Evolutionary conservation across 139 green algal genomes (phyloP).

Genomic region (Asterochloris erici): DNA sequence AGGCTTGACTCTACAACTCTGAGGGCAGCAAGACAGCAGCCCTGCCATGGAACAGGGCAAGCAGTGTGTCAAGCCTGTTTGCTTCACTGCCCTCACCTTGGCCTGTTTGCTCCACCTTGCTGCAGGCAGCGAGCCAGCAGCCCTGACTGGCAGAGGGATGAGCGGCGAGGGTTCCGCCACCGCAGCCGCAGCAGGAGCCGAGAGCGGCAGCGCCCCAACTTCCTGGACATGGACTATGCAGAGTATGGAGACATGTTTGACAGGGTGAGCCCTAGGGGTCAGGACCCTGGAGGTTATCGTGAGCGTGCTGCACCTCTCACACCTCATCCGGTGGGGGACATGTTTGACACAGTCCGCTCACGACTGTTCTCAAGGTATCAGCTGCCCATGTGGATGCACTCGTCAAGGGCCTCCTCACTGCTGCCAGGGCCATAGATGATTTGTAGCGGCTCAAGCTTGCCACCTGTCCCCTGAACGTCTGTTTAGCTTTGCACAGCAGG

Average conservation of each 20-base stretch:
- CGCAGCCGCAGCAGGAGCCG: conserved; percentile 19
- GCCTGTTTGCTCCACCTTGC: not conserved
- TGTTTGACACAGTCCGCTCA: not conserved
- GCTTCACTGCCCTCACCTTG: not conserved
- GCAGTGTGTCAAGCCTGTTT: not conserved
- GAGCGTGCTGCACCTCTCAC: not conserved
- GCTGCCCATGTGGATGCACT: not conserved
- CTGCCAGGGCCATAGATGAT: not conserved
- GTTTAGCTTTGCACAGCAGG: no score
- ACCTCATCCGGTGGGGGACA: not conserved
- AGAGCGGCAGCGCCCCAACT: conserved; percentile 10
- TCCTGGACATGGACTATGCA: conserved; percentile 50
- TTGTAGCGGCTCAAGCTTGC: not conserved
- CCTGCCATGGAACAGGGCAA: no score
- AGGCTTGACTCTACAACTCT: no score
- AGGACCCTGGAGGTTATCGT: not conserved
- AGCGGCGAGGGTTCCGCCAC: conserved; percentile 10
- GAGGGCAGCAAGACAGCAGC: no score
- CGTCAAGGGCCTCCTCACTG: not conserved
- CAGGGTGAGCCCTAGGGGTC: conserved; percentile 13
- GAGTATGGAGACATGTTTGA: conserved; percentile 48
- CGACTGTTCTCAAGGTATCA: not conserved
- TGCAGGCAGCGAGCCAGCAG: conserved; percentile 21
- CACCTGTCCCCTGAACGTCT: not conserved
- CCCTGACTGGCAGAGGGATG: conserved; percentile 2